Evolutionary conservation across 331 rosid genomes (phyloP), one percentile per base, ranked within the genome.

Genomic region (Telfairia occidentalis): DNA sequence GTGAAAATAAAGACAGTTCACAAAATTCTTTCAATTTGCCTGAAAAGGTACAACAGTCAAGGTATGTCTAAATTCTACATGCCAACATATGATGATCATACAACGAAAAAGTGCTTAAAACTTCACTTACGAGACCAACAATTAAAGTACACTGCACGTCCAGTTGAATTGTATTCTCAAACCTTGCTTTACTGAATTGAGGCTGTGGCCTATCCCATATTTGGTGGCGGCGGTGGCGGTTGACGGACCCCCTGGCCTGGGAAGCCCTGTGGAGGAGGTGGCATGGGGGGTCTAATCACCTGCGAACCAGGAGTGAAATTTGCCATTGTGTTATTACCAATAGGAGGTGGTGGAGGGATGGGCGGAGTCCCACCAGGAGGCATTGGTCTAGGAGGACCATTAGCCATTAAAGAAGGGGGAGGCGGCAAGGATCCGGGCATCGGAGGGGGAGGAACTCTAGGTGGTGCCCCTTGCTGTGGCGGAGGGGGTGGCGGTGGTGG

Each of bases 401-500:
- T 94, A 60, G 91, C 85, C 89, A 89, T 86, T 38, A 92, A 86
- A 75, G 89, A 80, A 30, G 98, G 97, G 0, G 96, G 96, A 1
- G 96, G 92, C 0, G 90, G 92, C 83, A 89, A 67, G 8, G 96
- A 87, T 67, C 94, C 96, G 0, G 93, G 84, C 78, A 89, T 86
- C 13, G 91, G 89, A 16, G 92, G 92, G 2, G 97, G 97, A 45
- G 96, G 88, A 60, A 81, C 89, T 67, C 96, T 86, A 1, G 92
- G 89, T 24, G 90, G 88, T n/a, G 81, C 74, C 73, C 97, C 96
- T 53, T 91, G 94, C 28, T 87, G 92, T 5, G 97, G 90, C 7
- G 97, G 96, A 26, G 98, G 97, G 1, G 96, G 97, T 2, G 96
- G 98, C 12, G 58, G 75, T 16, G 97, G 92, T 26, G 90, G 97